Base-by-base conservation (phyloP, 495 filamentous ascomycete species). In the Aspergillus funiculosus region DNA sequence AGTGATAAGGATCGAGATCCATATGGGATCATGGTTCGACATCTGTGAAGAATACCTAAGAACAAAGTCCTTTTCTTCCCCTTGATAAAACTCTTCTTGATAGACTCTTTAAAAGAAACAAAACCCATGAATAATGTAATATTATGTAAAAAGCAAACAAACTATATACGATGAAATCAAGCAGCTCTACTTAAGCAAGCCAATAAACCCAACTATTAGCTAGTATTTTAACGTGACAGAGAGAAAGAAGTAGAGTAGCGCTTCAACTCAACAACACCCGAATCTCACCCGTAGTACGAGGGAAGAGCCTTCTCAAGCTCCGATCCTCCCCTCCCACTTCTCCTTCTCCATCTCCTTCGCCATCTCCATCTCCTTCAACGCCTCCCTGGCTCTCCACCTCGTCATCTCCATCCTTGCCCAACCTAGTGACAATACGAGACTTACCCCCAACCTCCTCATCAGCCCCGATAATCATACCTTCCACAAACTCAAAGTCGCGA, bases 401-500 rank as follows among this genome's bases (percentile, higher is more conserved):
- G 44, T 61, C 56, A 43, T 63, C 60, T 26, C 59, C 44, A 28
- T 39, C 61, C 39, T 60, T 55, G 39, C 62, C 62, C 29, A 57
- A 56, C 15, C 53, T 19, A 8, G 30, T 52, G 17, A n/a, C n/a
- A n/a, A 64, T 51, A 34, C 66, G 63, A 3, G 52, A 52, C 39
- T 64, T 66, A 6, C 61, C 68, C 19, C 62, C n/a, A n/a, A n/a
- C 45, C 19, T 68, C 68, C 50, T 80, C 79, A 62, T 83, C 80
- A 3, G 74, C 75, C 10, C 69, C 71, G 20, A 78, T 65, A 36
- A 88, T 72, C 64, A 69, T 76, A 13, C 69, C 83, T 64, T 98
- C 92, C 4, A 96, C 75, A 47, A 82, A 82, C 67, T 91, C 88
- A 64, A 98, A 98, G 53, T 94, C 88, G 13, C 80, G 80, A 50